Conservation (phyloP, 2,329 filamentous ascomycete species). For the Fusarium sp. region DNA sequence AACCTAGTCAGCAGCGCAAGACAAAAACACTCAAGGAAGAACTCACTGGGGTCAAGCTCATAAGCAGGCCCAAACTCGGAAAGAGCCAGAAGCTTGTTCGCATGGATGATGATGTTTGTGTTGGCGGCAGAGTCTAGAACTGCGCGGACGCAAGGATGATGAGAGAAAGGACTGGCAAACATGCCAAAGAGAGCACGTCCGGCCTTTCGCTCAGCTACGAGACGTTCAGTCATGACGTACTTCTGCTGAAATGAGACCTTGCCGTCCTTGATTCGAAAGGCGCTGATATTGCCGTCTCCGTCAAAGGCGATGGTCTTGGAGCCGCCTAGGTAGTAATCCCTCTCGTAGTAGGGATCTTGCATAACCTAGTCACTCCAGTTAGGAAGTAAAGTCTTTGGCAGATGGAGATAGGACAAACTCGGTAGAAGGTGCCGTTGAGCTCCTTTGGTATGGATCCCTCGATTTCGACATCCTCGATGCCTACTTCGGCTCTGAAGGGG, state of each 20-base stretch:
- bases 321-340: background rate
- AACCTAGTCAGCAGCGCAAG: background rate
- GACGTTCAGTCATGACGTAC: constrained; percentile 5
- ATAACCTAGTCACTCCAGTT: background rate
- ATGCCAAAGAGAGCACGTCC: constrained; percentile 6
- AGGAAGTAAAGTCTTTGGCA: background rate
- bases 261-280: constrained; percentile 7
- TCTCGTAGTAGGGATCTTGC: constrained; percentile 4
- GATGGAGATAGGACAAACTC: background rate
- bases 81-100: background rate
- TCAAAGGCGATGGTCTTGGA: constrained; percentile 6
- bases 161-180: background rate
- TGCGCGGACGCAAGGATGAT: constrained; percentile 13
- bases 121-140: background rate
- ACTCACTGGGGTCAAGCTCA: background rate
- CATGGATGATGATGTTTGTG: constrained; percentile 5
- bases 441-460: background rate
- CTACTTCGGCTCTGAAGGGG: background rate
- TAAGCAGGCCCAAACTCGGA: background rate
- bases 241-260: constrained; percentile 1
- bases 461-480: background rate
- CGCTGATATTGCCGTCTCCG: constrained; percentile 7
- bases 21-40: too few relatives aligned
- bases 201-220: background rate
- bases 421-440: background rate